phyloP scores from a whole-genome alignment of 108 stramenopile species.

The Cyclostephanos invisitatus region DNA sequence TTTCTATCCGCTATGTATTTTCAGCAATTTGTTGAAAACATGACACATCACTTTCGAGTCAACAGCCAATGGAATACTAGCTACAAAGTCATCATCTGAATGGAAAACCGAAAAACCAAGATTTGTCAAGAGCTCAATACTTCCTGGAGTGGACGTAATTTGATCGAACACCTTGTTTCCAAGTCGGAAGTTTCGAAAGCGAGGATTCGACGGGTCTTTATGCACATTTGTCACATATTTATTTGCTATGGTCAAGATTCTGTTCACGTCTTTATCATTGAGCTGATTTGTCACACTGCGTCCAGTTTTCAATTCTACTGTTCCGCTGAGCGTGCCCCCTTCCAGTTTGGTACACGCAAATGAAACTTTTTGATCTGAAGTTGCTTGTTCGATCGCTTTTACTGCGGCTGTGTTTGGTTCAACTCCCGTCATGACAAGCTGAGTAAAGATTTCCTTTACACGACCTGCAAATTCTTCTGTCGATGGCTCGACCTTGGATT shows the following conservation, averaged over 20 bases:
- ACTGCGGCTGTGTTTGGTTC: constrained; percentile 62
- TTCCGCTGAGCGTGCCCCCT: constrained; percentile 23
- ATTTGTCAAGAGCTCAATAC: constrained; percentile 50
- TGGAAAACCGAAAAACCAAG: constrained; percentile 60
- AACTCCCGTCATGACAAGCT: constrained; percentile 48
- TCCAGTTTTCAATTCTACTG: background rate
- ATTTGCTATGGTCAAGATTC: constrained; percentile 48
- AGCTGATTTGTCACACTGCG: constrained; percentile 14
- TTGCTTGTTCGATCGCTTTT: constrained; percentile 50
- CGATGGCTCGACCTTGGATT: constrained; percentile 1
- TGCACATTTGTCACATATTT: constrained; percentile 70
- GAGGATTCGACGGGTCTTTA: constrained; percentile 60
- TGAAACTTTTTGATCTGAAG: constrained; percentile 13
- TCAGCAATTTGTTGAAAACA: constrained; percentile 27
- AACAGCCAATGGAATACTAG: constrained; percentile 42
- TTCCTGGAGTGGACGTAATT: constrained; percentile 57
- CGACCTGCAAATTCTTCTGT: constrained; percentile 43
- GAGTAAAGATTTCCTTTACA: constrained; percentile 54
- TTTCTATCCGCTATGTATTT: background rate
- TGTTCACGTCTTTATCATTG: constrained; percentile 25
- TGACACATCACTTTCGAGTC: constrained; percentile 18
- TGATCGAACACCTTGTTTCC: constrained; percentile 77
- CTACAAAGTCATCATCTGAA: constrained; percentile 67
- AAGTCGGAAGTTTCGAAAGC: constrained; percentile 69
- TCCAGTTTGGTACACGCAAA: constrained; percentile 4